These are phyloP conservation scores for Pythium pectinolyticum DNA, from an alignment of 352 stramenopile genomes.

Conservation along the genomic window DNA sequence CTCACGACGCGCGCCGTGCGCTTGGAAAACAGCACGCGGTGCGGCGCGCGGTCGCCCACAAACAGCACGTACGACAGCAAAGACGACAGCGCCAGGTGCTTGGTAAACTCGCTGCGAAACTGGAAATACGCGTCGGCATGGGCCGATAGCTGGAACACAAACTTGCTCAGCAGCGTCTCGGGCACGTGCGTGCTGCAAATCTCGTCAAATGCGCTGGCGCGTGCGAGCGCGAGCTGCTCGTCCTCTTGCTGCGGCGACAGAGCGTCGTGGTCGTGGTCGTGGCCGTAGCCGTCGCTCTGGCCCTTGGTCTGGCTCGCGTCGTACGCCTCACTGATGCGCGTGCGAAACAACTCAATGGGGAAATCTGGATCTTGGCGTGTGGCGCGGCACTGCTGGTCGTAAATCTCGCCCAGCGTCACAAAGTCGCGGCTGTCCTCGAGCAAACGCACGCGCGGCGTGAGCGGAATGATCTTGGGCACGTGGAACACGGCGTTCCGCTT, in stretches of 20 bases:
- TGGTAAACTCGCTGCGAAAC: constrained; percentile 86
- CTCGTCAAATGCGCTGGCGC: constrained; percentile 70
- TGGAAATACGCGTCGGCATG: constrained; percentile 83
- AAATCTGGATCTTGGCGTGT: constrained; percentile 75
- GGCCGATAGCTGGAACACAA: constrained; percentile 72
- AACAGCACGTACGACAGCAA: constrained; percentile 87
- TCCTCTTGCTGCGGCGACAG: constrained; percentile 53
- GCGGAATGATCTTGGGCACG: constrained; percentile 90
- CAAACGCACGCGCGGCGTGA: constrained; percentile 88
- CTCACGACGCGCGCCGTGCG: constrained; percentile 81
- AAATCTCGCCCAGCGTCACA: constrained; percentile 86
- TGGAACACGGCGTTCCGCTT: constrained; percentile 89
- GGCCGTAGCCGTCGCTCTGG: too few relatives aligned
- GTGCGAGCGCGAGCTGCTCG: constrained; percentile 58
- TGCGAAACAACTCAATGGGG: constrained; percentile 76
- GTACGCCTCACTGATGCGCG: constrained; percentile 74
- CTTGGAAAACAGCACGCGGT: constrained; percentile 81
- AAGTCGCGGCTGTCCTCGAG: constrained; percentile 86
- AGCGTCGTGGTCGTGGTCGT: constrained; percentile 2
- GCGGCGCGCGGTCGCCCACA: constrained; percentile 81
- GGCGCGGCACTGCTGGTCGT: constrained; percentile 73
- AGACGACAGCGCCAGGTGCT: constrained; percentile 81
- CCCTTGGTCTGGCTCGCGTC: constrained; percentile 34
- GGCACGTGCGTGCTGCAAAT: constrained; percentile 81
- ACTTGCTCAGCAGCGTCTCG: constrained; percentile 84